Base-by-base conservation (phyloP, 1,284 basidiomycete species). In the Grifola frondosa region DNA sequence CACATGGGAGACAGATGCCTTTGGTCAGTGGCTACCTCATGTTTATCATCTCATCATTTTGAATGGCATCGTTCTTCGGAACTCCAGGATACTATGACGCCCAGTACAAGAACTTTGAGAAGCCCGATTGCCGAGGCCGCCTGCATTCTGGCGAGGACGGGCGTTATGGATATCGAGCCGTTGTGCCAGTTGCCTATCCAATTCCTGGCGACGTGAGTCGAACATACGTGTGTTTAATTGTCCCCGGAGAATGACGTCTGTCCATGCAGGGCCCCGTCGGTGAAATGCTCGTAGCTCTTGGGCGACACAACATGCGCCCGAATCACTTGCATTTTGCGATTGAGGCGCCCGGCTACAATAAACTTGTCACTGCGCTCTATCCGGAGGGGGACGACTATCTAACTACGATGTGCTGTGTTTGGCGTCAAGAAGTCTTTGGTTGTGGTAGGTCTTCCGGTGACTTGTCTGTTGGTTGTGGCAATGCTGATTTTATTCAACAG, bases 1-100 rank as follows among this genome's bases (percentile, higher is more conserved):
- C 46, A 91, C 88, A 12, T 92, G 89, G 91, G 90, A 93, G 66
- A 83, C 89, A n/a, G 90, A 93, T 60, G 74, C 73, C 5, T 59
- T 78, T 46, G 86, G 88, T 54, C 60, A 68, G 59, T 82, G 63
- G 65, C 42, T 3, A 16, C 28, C 21, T 29, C 33, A 28, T n/a
- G n/a, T n/a, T 12, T 34, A 30, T 17, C 19, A 22, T 37, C 20
- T 29, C 16, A 21, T 34, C 25, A 12, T 19, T 42, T 22, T 17
- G 9, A 20, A 12, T n/a, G 15, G n/a, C 4, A 20, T 20, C 6
- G 28, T 10, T 19, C 20, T 26, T 35, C 31, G 31, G 40, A 41
- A 28, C 37, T 36, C 24, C 46, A 72, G 77, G 81, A 13, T 72
- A 68, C 52, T 84, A 83, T 57, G 80, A 81, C 46, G 76, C 70